Percentiles rank a stretch among this genome's conserved stretches.
These are phyloP conservation scores for Calocybe gangraenosa DNA, from an alignment of 768 basidiomycete species.

Conservation along the genomic window DNA sequence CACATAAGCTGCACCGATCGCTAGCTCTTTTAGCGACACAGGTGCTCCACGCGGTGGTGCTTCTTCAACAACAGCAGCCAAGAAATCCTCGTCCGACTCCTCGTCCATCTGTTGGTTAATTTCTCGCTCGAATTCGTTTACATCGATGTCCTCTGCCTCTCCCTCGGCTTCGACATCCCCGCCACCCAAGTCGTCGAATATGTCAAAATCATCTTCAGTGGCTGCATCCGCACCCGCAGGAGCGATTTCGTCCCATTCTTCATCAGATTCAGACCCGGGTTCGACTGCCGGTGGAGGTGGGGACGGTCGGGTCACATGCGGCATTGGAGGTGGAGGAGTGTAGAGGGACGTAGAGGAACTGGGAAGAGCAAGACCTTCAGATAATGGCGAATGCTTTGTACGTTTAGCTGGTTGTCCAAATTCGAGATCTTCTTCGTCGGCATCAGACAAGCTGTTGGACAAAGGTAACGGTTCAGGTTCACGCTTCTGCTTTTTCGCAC, in stretches of 20 bases:
- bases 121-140: slow-evolving; percentile 34
- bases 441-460: slow-evolving; percentile 19
- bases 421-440: slow-evolving; percentile 44
- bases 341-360: slow-evolving; percentile 23
- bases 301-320: slow-evolving; percentile 17
- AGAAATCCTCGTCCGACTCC: slow-evolving; percentile 47
- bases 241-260: slow-evolving; percentile 52
- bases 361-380: slow-evolving; percentile 37
- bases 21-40: slow-evolving; percentile 16
- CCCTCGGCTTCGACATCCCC: slow-evolving; percentile 15
- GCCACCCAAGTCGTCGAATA: slow-evolving; percentile 18
- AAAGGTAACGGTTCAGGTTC: slow-evolving; percentile 18
- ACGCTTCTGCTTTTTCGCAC: slow-evolving; percentile 21
- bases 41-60: slow-evolving; percentile 14
- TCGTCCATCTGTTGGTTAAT: slow-evolving; percentile 33
- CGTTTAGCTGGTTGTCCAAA: slow-evolving; percentile 47
- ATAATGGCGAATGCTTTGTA: slow-evolving; percentile 20
- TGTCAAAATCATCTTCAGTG: slow-evolving; percentile 25
- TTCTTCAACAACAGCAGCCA: slow-evolving; percentile 33
- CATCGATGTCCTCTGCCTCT: slow-evolving; percentile 31
- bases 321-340: slow-evolving; percentile 20
- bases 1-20: slow-evolving; percentile 20
- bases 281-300: slow-evolving; percentile 10
- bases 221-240: slow-evolving; percentile 7
- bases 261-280: slow-evolving; percentile 29